Evolutionary conservation across 352 stramenopile genomes (phyloP).

Genomic region (Thraustotheca clavata): DNA sequence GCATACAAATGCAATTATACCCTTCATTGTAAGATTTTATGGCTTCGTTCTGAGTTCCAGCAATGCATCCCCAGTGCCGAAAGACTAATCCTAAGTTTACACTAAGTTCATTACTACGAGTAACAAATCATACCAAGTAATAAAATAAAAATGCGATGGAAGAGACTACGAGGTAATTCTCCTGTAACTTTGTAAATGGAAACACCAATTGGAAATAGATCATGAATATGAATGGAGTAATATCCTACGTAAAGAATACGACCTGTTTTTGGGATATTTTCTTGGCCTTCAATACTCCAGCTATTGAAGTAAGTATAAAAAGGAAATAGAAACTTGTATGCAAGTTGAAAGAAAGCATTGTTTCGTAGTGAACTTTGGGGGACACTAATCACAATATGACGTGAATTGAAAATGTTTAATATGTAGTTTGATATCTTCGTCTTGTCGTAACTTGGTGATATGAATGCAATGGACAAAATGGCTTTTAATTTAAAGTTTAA

Average conservation of each 20-base stretch:
- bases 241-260: neutral
- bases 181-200: neutral
- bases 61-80: neutral
- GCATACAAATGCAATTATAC: neutral
- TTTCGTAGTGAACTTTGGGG: too few species aligned
- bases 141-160: neutral
- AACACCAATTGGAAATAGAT: neutral
- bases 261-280: neutral
- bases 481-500: too few species aligned
- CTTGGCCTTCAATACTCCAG: conserved; percentile 4
- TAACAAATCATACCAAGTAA: neutral
- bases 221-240: conserved; percentile 1
- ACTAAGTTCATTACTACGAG: neutral
- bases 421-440: too few species aligned
- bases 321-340: neutral
- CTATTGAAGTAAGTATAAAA: neutral
- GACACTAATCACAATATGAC: too few species aligned
- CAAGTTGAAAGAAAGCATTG: neutral
- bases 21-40: neutral
- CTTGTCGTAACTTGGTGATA: too few species aligned
- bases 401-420: too few species aligned
- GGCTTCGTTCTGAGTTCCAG: neutral
- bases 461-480: too few species aligned
- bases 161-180: neutral
- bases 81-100: neutral